Base-by-base conservation (phyloP, 176 grass and related monocot species). In the Bromus sterilis region DNA sequence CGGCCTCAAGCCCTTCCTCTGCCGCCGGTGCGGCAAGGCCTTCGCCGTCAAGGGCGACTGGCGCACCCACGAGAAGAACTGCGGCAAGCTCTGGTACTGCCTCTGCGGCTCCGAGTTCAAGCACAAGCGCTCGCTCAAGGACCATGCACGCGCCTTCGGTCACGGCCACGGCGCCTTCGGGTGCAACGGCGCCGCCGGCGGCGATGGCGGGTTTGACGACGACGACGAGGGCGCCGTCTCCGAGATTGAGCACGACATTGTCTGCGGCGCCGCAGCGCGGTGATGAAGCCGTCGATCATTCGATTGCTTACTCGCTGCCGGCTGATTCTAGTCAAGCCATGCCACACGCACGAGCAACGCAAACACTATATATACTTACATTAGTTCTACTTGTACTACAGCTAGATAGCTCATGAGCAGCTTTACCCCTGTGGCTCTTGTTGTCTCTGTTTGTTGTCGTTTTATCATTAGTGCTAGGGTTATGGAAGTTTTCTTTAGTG, bases 11-110 rank as follows among this genome's bases (percentile, higher is more conserved):
- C 95, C 95, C 29, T 98, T 95, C 90, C 91, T 98, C 56, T 98
- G 95, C 83, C 92, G 95, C 76, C 93, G 89, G 82, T 98, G 95
- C 76, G 90, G 95, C 78, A 98, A 98, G 86, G 92, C 95, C 26
- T 98, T 98, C 70, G 95, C 95, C 26, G 95, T 98, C 30, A 94
- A 88, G 80, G 95, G 95, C 6, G 95, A 98, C 81, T 98, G 95
- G 95, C 90, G 95, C 68, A 98, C 95, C 18, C 95, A 98, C 87
- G 95, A 98, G 93, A 98, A 98, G 86, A 98, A 98, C 79, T 98
- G 95, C 76, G 95, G 95, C 84, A 98, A 91, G 83, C 89, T 98
- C 85, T 98, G 95, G 95, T 98, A 95, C 85, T 98, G 95, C 86
- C 88, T 91, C 83, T 98, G 95, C 35, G 95, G 95, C 65, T 98